Percentiles rank a stretch among this genome's conserved stretches.
phyloP scores from a whole-genome alignment of 2,329 filamentous ascomycete species.

The Beauveria asiatica region DNA sequence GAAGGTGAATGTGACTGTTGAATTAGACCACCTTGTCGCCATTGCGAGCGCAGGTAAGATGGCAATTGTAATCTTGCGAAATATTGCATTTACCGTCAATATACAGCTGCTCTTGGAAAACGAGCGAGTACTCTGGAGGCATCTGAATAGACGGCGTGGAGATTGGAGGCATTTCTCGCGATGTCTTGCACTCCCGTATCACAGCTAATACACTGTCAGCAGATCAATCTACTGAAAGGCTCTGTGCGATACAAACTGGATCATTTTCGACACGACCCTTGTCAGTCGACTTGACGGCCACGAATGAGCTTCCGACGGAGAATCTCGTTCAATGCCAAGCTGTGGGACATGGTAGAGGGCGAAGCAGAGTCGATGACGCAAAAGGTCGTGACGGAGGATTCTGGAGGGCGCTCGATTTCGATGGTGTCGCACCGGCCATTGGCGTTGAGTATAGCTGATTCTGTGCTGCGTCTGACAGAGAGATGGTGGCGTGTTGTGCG shows the following conservation, averaged over 20 bases:
- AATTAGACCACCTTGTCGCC: background rate
- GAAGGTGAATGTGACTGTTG: constrained; percentile 11
- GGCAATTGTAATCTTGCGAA: too few relatives aligned
- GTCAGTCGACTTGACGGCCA: too few relatives aligned
- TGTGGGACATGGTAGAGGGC: constrained; percentile 5
- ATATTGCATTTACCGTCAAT: too few relatives aligned
- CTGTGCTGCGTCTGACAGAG: background rate
- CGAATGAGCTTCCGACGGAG: too few relatives aligned
- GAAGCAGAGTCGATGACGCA: constrained; percentile 7
- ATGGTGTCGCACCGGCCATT: constrained; percentile 10
- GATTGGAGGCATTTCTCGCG: background rate
- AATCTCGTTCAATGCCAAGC: background rate
- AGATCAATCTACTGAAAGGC: too few relatives aligned
- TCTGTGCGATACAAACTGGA: constrained; percentile 6
- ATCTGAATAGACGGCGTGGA: background rate
- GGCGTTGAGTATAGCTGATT: background rate
- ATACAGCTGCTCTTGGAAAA: background rate
- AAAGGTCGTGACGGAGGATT: constrained; percentile 3
- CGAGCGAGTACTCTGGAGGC: background rate
- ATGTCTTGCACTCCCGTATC: background rate
- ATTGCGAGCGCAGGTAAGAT: too few relatives aligned
- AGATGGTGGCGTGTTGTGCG: background rate
- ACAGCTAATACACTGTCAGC: too few relatives aligned
- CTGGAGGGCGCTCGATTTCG: constrained; percentile 9
- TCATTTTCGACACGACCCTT: background rate